Evolutionary conservation across 257 asterid species (phyloP).

Genomic region (Pogostemon cablin): DNA sequence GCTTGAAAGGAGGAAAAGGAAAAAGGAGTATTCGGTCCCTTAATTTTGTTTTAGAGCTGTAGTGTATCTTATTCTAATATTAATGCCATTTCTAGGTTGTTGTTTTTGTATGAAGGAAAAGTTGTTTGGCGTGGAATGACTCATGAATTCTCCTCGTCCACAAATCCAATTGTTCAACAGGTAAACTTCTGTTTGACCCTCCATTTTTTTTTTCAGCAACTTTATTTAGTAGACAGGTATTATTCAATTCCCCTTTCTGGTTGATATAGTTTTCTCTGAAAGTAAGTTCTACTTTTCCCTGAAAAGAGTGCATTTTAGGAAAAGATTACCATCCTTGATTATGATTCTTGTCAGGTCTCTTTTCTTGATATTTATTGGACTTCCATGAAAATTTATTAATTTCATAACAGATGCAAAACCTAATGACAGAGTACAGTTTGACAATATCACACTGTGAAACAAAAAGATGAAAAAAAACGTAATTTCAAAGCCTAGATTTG

Average conservation of each 20-base stretch:
- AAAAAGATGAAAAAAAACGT: not conserved
- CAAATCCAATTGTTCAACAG: constrained; percentile 89
- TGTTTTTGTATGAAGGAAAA: constrained; percentile 86
- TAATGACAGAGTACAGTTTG: not conserved
- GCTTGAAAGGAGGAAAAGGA: not conserved
- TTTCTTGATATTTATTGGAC: not conserved
- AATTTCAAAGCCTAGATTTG: not conserved
- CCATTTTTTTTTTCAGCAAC: not conserved
- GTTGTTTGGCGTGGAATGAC: constrained; percentile 99
- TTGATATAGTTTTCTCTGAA: too few relatives aligned
- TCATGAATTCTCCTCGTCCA: constrained; percentile 81
- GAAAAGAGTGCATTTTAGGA: too few relatives aligned
- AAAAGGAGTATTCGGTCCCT: not conserved
- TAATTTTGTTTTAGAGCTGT: constrained; percentile 21
- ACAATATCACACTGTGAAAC: not conserved
- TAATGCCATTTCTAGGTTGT: constrained; percentile 51
- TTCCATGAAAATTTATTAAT: not conserved
- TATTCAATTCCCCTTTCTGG: not conserved
- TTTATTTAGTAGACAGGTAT: not conserved
- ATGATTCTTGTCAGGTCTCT: not conserved
- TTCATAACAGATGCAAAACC: not conserved
- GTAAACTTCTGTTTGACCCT: constrained; percentile 40
- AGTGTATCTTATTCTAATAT: constrained; percentile 23
- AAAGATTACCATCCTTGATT: not conserved
- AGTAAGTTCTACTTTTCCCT: too few relatives aligned